Conservation (phyloP, 495 filamentous ascomycete genomes). For the Lophiotrema nucula region DNA sequence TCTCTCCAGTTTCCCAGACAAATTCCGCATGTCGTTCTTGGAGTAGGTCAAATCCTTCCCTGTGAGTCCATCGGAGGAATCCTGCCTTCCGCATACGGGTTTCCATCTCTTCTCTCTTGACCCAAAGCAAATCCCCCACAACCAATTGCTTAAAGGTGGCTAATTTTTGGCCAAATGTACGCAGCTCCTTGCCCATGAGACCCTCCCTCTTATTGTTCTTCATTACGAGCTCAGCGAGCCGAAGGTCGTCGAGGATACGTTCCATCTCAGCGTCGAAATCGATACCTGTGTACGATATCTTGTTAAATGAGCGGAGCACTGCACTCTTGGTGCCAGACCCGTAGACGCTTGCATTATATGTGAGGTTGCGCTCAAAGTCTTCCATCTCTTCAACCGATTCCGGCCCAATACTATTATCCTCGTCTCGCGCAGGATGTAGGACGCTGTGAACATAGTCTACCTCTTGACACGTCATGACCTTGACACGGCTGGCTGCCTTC, state of each 20-base stretch:
- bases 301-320: neutral
- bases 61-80: slow-evolving; percentile 14
- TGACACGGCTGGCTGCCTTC: slow-evolving; percentile 3
- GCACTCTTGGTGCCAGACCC: slow-evolving; percentile 1
- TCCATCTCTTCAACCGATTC: slow-evolving; percentile 20
- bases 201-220: slow-evolving; percentile 4
- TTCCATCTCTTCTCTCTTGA: slow-evolving; percentile 25
- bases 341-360: slow-evolving; percentile 20
- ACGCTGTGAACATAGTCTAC: slow-evolving; percentile 13
- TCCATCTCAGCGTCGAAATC: slow-evolving; percentile 22
- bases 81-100: slow-evolving; percentile 14
- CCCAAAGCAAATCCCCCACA: slow-evolving; percentile 13
- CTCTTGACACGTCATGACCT: slow-evolving; percentile 6
- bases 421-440: slow-evolving; percentile 1
- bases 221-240: slow-evolving; percentile 7
- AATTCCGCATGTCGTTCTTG: slow-evolving; percentile 6
- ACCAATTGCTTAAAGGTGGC: slow-evolving; percentile 3
- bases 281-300: neutral
- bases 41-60: slow-evolving; percentile 4
- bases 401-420: neutral
- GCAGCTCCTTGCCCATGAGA: slow-evolving; percentile 12
- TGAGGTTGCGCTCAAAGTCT: slow-evolving; percentile 21
- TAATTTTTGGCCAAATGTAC: neutral
- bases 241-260: slow-evolving; percentile 5
- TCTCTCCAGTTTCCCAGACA: slow-evolving; percentile 15